A percentile compares a stretch with the other conserved stretches of the same genome.
Evolutionary conservation across 1,284 basidiomycete species (phyloP).

Genomic region (Ceratobasidium sp.): DNA sequence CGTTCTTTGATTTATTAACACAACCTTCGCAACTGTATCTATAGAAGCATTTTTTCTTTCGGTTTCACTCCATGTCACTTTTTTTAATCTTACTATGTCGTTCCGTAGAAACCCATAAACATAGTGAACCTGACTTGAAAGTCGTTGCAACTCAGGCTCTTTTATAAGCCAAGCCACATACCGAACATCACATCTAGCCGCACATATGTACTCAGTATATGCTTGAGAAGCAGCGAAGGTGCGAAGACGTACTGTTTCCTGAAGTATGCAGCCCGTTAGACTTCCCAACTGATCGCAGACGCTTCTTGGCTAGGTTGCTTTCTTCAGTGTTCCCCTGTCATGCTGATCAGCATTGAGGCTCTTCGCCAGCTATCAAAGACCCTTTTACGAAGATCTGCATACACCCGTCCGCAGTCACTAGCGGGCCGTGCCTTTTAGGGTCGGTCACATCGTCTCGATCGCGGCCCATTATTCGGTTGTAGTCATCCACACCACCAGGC

Average conservation of each 20-base stretch:
- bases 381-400: slow-evolving; percentile 20
- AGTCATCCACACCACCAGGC: not conserved
- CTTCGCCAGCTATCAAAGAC: not conserved
- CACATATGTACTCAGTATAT: no score
- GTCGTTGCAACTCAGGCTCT: no score
- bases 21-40: slow-evolving; percentile 2
- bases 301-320: slow-evolving; percentile 12
- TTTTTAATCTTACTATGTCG: not conserved
- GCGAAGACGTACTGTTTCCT: no score
- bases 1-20: not conserved
- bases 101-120: no score
- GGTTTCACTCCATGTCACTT: not conserved
- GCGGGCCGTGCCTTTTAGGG: not conserved
- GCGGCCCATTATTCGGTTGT: slow-evolving; percentile 13
- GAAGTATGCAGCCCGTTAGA: no score
- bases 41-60: slow-evolving; percentile 3
- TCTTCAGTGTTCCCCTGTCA: not conserved
- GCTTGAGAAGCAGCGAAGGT: no score
- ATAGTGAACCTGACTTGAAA: no score
- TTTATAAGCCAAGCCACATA: no score
- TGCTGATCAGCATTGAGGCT: not conserved
- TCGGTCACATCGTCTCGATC: slow-evolving; percentile 29
- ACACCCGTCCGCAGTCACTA: not conserved
- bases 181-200: no score
- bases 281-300: no score